Percentiles rank a stretch among this genome's conserved stretches.
Conservation (phyloP, 2,329 filamentous ascomycete genomes). For the Alternaria sp. region DNA sequence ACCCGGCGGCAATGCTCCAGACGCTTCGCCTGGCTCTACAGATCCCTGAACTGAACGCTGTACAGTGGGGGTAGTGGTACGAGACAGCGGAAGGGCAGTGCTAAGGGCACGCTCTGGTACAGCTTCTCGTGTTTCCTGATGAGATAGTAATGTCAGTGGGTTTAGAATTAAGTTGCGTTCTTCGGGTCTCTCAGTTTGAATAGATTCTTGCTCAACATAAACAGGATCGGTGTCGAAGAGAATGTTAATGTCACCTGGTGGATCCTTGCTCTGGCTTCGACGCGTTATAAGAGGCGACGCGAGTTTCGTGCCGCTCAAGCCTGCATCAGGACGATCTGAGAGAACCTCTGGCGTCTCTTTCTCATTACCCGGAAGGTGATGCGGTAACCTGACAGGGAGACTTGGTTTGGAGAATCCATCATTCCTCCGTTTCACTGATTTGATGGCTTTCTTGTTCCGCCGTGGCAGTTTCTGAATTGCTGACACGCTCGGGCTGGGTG, state of each 20-base stretch:
- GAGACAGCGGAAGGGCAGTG: neutral
- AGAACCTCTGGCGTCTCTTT: neutral
- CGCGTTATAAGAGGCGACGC: neutral
- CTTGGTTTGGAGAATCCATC: neutral
- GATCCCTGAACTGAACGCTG: neutral
- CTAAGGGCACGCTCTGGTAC: neutral
- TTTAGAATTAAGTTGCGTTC: neutral
- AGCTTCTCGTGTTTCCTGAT: neutral
- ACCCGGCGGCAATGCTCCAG: neutral
- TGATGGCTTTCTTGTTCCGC: conserved; percentile 15
- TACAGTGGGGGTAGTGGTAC: neutral
- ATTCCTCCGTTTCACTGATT: conserved; percentile 8
- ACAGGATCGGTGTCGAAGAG: neutral
- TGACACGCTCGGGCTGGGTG: neutral
- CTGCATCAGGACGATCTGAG: neutral
- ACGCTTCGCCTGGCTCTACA: neutral
- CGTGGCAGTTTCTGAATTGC: neutral
- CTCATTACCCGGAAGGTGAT: neutral
- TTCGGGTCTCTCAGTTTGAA: neutral
- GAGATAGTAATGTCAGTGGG: neutral
- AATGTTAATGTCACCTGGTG: neutral
- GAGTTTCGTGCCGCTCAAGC: neutral
- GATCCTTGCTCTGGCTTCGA: neutral
- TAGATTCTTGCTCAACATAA: neutral
- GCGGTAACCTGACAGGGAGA: neutral